These are phyloP conservation scores for Metarhizium album DNA, from an alignment of 2,329 filamentous ascomycete species.

Conservation along the genomic window DNA sequence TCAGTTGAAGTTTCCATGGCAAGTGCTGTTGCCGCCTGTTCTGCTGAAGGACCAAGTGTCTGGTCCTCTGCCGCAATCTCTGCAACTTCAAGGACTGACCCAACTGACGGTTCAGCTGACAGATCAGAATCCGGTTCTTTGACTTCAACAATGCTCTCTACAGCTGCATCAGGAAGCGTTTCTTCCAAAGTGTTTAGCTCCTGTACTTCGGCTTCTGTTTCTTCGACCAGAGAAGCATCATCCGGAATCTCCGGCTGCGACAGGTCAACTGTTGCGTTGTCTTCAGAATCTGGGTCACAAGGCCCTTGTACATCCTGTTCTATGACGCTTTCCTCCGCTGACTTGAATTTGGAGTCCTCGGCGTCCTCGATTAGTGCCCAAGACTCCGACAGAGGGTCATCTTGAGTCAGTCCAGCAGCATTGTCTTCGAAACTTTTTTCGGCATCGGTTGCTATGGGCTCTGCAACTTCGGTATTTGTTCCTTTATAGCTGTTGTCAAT, in stretches of 20 bases:
- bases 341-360: neutral
- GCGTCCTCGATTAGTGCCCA: neutral
- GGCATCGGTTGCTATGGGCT: neutral
- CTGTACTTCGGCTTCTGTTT: neutral
- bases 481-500: neutral
- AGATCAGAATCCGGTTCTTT: neutral
- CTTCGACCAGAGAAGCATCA: neutral
- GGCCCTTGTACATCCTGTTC: neutral
- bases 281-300: neutral
- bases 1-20: neutral
- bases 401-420: neutral
- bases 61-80: neutral
- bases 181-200: neutral
- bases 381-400: neutral
- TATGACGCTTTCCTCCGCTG: neutral
- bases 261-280: neutral
- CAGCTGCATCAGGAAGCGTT: neutral
- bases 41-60: neutral
- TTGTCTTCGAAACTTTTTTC: neutral
- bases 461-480: neutral
- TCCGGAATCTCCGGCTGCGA: neutral
- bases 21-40: neutral
- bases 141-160: neutral
- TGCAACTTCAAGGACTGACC: neutral
- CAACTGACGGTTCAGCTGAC: neutral